phyloP scores from a whole-genome alignment of 2,329 filamentous ascomycete genomes.

The Colletotrichum viniferum region DNA sequence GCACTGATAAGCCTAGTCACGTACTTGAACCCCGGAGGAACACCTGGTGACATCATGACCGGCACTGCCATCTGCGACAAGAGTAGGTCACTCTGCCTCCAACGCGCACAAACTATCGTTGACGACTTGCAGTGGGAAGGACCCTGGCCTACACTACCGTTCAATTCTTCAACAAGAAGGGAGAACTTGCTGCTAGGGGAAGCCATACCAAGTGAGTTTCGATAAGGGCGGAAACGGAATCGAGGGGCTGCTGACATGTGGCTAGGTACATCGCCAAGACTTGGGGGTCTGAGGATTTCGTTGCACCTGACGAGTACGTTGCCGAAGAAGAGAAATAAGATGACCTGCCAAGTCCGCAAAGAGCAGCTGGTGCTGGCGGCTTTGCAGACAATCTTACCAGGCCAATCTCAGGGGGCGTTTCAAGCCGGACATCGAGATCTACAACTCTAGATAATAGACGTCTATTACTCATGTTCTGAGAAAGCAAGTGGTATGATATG shows the following conservation, averaged over 20 bases:
- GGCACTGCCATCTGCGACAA: slow-evolving; percentile 66
- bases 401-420: not conserved
- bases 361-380: not conserved
- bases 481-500: not conserved
- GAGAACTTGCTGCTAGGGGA: slow-evolving; percentile 64
- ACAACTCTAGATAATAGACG: not conserved
- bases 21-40: slow-evolving; percentile 64
- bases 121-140: slow-evolving; percentile 57
- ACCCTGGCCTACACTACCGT: slow-evolving; percentile 66
- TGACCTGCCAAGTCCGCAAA: too few relatives aligned
- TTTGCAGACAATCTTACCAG: not conserved
- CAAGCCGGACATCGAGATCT: not conserved
- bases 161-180: slow-evolving; percentile 62
- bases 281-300: slow-evolving; percentile 37
- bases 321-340: slow-evolving; percentile 31
- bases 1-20: slow-evolving; percentile 50
- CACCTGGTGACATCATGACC: slow-evolving; percentile 59
- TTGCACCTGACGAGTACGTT: slow-evolving; percentile 37
- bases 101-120: not conserved
- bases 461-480: not conserved
- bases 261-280: slow-evolving; percentile 47
- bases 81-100: slow-evolving; percentile 43
- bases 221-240: not conserved
- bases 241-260: not conserved
- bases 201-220: slow-evolving; percentile 67